A percentile compares a stretch with the other conserved stretches of the same genome.
phyloP scores from a whole-genome alignment of 768 basidiomycete species.

The Sporobolomyces phaffii region DNA sequence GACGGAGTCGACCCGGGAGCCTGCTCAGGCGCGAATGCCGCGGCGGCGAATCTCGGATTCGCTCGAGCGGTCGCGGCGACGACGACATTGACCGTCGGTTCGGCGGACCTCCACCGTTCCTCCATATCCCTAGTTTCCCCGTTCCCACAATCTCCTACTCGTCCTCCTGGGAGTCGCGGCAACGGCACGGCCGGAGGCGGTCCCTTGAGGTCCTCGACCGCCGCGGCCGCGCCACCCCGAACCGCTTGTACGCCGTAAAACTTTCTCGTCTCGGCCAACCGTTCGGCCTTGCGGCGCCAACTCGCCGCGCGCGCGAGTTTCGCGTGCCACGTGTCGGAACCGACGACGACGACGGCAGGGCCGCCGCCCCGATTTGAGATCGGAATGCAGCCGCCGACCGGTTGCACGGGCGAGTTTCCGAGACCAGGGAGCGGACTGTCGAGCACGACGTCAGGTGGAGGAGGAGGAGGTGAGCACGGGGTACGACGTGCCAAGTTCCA shows the following conservation, averaged over 20 bases:
- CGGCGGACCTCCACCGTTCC: slow-evolving; percentile 16
- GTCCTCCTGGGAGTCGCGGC: not conserved
- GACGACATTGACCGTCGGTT: not conserved
- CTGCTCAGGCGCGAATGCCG: no score
- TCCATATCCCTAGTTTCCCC: slow-evolving; percentile 16
- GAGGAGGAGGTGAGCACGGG: not conserved
- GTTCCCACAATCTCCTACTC: no score
- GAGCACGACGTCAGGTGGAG: no score
- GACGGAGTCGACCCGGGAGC: no score
- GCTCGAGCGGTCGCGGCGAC: no score
- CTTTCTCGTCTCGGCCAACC: slow-evolving; percentile 10
- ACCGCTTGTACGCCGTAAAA: slow-evolving; percentile 6
- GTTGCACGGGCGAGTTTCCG: no score
- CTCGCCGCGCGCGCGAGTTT: slow-evolving; percentile 19
- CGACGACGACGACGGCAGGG: not conserved
- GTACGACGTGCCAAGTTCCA: not conserved
- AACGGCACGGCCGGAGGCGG: slow-evolving; percentile 17
- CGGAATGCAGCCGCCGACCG: no score
- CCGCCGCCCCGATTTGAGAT: not conserved
- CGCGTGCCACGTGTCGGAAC: not conserved
- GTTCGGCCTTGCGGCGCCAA: slow-evolving; percentile 15
- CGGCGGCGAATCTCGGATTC: not conserved
- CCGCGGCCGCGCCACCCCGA: not conserved
- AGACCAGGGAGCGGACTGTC: no score
- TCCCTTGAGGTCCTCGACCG: not conserved